Evolutionary conservation across 2,329 filamentous ascomycete genomes (phyloP).

Genomic region (Arthroderma sp.): DNA sequence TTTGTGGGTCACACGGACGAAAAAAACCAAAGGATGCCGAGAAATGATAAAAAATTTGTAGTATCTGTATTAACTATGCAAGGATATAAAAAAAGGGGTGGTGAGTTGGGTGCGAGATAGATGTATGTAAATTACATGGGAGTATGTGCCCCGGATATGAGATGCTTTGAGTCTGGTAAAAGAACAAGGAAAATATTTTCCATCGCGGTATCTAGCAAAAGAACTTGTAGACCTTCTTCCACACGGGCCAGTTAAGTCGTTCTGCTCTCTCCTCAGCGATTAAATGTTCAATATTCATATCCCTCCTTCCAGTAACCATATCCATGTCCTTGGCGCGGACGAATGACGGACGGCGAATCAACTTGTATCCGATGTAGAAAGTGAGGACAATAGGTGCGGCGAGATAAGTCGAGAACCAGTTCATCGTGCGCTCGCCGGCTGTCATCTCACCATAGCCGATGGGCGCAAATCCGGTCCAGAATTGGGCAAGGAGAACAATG

Average conservation of each 20-base stretch:
- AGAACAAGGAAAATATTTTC: background rate
- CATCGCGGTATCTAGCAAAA: slow-evolving; percentile 5
- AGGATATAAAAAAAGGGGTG: no score
- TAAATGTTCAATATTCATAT: slow-evolving; percentile 52
- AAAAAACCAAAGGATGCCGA: no score
- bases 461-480: slow-evolving; percentile 14
- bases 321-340: slow-evolving; percentile 48
- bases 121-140: no score
- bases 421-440: slow-evolving; percentile 7
- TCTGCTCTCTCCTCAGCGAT: slow-evolving; percentile 27
- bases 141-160: no score
- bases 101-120: background rate
- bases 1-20: no score
- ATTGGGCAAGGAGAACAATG: slow-evolving; percentile 39
- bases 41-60: no score
- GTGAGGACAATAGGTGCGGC: slow-evolving; percentile 17
- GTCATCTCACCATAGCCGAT: slow-evolving; percentile 9
- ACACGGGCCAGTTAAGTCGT: slow-evolving; percentile 6
- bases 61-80: no score
- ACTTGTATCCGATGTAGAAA: slow-evolving; percentile 44
- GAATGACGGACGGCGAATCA: slow-evolving; percentile 53
- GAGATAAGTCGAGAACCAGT: slow-evolving; percentile 19
- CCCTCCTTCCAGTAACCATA: slow-evolving; percentile 50
- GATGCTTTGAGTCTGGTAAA: background rate
- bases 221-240: slow-evolving; percentile 9